Evolutionary conservation across 1,284 basidiomycete species (phyloP).

Genomic region (Trichosporon ovoides): DNA sequence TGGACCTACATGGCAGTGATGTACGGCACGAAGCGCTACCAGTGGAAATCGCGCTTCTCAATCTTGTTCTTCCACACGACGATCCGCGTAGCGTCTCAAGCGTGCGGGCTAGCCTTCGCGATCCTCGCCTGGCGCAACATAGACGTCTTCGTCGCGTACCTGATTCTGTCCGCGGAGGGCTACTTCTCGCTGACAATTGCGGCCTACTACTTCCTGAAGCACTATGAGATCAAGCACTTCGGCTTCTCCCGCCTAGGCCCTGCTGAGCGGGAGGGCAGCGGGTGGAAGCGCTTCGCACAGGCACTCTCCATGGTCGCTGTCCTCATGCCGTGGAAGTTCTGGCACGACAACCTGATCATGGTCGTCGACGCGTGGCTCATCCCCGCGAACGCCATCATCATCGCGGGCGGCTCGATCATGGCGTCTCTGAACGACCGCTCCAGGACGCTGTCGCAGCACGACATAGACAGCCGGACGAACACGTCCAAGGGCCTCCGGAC

Average conservation of each 20-base stretch:
- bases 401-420: constrained; percentile 27
- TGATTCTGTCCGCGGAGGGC: constrained; percentile 32
- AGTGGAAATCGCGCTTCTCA: constrained; percentile 18
- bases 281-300: not conserved
- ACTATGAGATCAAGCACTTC: constrained; percentile 14
- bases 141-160: constrained; percentile 23
- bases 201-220: constrained; percentile 20
- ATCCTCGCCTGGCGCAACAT: constrained; percentile 17
- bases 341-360: constrained; percentile 11
- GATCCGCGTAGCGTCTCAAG: constrained; percentile 17
- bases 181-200: constrained; percentile 32
- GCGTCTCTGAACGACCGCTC: not conserved
- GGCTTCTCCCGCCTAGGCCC: constrained; percentile 11
- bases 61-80: constrained; percentile 19
- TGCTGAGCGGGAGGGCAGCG: not conserved
- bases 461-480: constrained; percentile 3
- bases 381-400: constrained; percentile 29
- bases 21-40: constrained; percentile 18
- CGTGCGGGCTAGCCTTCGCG: constrained; percentile 17
- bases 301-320: constrained; percentile 2
- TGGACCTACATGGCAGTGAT: constrained; percentile 17
- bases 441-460: not conserved
- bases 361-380: constrained; percentile 22
- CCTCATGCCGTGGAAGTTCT: constrained; percentile 16
- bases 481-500: constrained; percentile 21